These are phyloP conservation scores for Grifola frondosa DNA, from an alignment of 1,284 basidiomycete species.

Conservation along the genomic window DNA sequence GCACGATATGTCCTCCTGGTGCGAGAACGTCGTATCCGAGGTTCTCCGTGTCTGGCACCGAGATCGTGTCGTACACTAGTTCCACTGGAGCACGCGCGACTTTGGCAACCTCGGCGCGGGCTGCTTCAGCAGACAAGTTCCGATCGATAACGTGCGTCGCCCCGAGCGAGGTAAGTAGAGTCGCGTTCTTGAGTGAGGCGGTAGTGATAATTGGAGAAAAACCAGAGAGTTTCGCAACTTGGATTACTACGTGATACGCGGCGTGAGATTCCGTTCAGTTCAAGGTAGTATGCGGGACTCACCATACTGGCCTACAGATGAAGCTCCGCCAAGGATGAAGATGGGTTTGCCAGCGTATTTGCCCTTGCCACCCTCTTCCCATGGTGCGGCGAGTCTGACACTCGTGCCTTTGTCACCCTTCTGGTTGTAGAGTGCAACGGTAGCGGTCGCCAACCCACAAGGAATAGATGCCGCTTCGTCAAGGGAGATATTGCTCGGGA, in stretches of 20 bases:
- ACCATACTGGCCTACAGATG: constrained; percentile 45
- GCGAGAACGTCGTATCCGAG: constrained; percentile 20
- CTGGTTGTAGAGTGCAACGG: constrained; percentile 39
- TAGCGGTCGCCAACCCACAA: constrained; percentile 39
- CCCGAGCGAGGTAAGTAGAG: constrained; percentile 45
- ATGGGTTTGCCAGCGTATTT: constrained; percentile 39
- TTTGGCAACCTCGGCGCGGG: constrained; percentile 18
- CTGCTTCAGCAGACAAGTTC: constrained; percentile 24
- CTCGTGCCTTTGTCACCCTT: constrained; percentile 29
- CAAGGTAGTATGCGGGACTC: constrained; percentile 2
- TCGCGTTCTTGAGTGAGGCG: constrained; percentile 41
- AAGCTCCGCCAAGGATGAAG: constrained; percentile 44
- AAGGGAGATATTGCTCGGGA: constrained; percentile 31
- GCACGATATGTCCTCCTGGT: constrained; percentile 12
- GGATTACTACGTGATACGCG: constrained; percentile 28
- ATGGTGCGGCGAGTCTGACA: constrained; percentile 29
- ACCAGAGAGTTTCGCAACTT: constrained; percentile 48
- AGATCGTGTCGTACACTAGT: constrained; percentile 37
- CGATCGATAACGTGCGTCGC: constrained; percentile 53
- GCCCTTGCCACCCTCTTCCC: constrained; percentile 31
- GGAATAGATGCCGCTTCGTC: constrained; percentile 40
- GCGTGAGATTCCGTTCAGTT: no score
- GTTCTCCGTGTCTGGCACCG: constrained; percentile 10
- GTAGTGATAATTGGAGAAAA: constrained; percentile 53
- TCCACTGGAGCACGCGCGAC: constrained; percentile 24